Evolutionary conservation across 1,139 yeast genomes (phyloP).

Genomic region (Blastobotrys elegans): DNA sequence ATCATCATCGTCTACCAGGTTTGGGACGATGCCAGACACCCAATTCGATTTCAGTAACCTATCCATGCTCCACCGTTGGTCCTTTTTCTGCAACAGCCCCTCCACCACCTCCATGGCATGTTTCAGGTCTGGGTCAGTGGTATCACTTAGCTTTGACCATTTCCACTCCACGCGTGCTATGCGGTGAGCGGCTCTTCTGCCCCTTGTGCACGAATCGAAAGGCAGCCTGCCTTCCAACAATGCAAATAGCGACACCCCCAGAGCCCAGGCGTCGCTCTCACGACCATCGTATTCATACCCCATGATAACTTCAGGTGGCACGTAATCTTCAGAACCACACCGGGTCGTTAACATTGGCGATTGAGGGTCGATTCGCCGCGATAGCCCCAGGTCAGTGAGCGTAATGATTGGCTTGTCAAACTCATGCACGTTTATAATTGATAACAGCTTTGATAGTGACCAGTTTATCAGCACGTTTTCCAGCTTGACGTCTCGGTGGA

Average conservation of each 20-base stretch:
- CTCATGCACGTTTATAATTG: slow-evolving; percentile 2
- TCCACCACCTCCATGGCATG: slow-evolving; percentile 52
- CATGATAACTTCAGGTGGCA: slow-evolving; percentile 86
- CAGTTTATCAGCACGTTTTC: slow-evolving; percentile 65
- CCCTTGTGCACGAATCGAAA: slow-evolving; percentile 51
- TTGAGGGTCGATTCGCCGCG: slow-evolving; percentile 56
- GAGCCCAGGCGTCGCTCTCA: slow-evolving; percentile 88
- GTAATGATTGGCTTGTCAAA: slow-evolving; percentile 46
- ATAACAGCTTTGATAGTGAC: slow-evolving; percentile 10
- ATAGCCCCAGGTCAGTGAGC: slow-evolving; percentile 83
- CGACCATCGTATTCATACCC: slow-evolving; percentile 89
- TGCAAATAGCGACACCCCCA: slow-evolving; percentile 85
- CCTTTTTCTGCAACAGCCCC: slow-evolving; percentile 49
- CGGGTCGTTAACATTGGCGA: slow-evolving; percentile 70
- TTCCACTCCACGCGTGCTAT: slow-evolving; percentile 92
- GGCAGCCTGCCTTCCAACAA: slow-evolving; percentile 82
- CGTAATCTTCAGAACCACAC: slow-evolving; percentile 95
- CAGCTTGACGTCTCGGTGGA: slow-evolving; percentile 84
- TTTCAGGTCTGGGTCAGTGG: slow-evolving; percentile 34
- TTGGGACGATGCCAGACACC: slow-evolving; percentile 24
- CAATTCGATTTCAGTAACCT: slow-evolving; percentile 38
- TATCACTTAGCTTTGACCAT: slow-evolving; percentile 48
- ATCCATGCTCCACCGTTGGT: slow-evolving; percentile 42
- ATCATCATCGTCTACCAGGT: slow-evolving; percentile 2
- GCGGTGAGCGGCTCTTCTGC: slow-evolving; percentile 64